Evolutionary conservation across 2,329 filamentous ascomycete genomes (phyloP).

Genomic region (Fusarium papillatum): DNA sequence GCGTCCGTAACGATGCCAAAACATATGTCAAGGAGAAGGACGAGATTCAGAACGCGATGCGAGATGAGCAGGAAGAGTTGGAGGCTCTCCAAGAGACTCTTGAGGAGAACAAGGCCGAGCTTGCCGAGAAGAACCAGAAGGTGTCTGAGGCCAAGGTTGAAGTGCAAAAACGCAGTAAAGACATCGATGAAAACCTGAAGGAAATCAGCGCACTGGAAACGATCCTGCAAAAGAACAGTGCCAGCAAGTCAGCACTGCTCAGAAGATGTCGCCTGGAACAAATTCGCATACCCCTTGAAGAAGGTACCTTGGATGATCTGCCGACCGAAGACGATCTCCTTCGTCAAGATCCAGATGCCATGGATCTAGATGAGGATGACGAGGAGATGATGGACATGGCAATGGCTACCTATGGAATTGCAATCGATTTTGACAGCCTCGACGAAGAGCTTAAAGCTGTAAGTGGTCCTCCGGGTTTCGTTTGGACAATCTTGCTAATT

Average conservation of each 20-base stretch:
- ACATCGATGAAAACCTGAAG: conserved; percentile 81
- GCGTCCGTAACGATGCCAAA: conserved; percentile 77
- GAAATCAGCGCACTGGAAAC: conserved; percentile 85
- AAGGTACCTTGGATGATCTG: conserved; percentile 85
- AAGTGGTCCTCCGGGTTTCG: conserved; percentile 48
- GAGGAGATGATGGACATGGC: conserved; percentile 72
- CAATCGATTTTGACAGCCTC: conserved; percentile 86
- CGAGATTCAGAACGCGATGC: conserved; percentile 79
- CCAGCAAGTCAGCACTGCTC: conserved; percentile 86
- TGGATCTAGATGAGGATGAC: conserved; percentile 87
- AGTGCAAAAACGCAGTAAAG: conserved; percentile 86
- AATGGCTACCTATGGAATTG: conserved; percentile 92
- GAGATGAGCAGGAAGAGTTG: conserved; percentile 81
- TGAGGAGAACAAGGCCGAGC: conserved; percentile 75
- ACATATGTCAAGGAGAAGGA: conserved; percentile 80
- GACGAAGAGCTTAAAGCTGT: conserved; percentile 87
- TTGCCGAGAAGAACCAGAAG: conserved; percentile 78
- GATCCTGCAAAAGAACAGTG: conserved; percentile 87
- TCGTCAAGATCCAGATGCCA: conserved; percentile 85
- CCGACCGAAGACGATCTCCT: conserved; percentile 88
- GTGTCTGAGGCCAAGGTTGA: conserved; percentile 85
- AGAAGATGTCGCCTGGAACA: conserved; percentile 95
- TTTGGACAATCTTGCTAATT: conserved; percentile 43
- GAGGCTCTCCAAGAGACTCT: conserved; percentile 81
- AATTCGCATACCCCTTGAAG: conserved; percentile 83